Percentiles rank a stretch among this genome's conserved stretches.
Conservation (phyloP, 257 asterid species). For the Nicotiana undulata region DNA sequence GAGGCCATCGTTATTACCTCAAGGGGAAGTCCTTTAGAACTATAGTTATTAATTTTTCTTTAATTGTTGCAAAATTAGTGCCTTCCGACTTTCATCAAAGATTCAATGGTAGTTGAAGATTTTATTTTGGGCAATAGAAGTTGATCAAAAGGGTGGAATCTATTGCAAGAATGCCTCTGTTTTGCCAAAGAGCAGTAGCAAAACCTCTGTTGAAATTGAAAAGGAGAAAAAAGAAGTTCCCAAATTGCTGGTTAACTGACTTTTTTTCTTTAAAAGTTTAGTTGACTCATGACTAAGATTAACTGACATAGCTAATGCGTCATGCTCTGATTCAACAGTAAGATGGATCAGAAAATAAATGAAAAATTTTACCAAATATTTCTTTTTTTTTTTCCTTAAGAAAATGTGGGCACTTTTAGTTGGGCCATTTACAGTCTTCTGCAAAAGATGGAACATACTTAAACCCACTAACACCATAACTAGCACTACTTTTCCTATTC, state of each 20-base stretch:
- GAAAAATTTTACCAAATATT: background rate
- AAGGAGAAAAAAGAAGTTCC: background rate
- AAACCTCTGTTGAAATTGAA: background rate
- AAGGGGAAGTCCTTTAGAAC: background rate
- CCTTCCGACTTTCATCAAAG: background rate
- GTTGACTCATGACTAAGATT: background rate
- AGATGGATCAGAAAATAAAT: background rate
- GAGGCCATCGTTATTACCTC: too few relatives aligned
- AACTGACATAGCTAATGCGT: background rate
- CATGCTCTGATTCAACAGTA: background rate
- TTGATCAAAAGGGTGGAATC: too few relatives aligned
- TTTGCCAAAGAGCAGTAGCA: background rate
- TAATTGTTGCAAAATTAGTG: background rate
- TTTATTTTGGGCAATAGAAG: too few relatives aligned
- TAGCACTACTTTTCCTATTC: background rate
- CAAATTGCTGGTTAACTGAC: background rate
- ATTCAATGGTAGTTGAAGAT: background rate
- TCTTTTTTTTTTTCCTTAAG: background rate
- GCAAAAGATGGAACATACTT: slow-evolving; percentile 3
- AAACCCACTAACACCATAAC: slow-evolving; percentile 10
- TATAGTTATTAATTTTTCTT: background rate
- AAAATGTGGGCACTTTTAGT: slow-evolving; percentile 16
- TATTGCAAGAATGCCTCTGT: background rate
- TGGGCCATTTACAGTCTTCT: slow-evolving; percentile 16
- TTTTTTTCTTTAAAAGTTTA: background rate